Base-by-base conservation (phyloP, 257 asterid genomes). In the Cinchona pubescens region DNA sequence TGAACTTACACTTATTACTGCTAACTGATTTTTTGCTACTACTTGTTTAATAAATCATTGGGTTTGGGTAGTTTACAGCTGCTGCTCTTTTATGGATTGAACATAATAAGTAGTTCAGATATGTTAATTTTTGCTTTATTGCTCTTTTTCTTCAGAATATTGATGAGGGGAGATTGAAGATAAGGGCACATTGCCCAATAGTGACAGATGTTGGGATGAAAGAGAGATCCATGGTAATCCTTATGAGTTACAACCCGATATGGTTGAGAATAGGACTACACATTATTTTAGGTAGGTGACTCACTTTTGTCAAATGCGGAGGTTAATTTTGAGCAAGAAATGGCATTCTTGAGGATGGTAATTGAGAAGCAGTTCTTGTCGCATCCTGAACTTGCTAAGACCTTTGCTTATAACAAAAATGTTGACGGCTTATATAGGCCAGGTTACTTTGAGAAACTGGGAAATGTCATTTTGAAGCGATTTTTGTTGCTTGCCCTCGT, bases 341-440 rank as follows among this genome's bases (percentile, higher is more conserved):
- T 86, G 78, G 83, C 88, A 37, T 95, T 95, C 83, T 79, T 92
- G 89, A 91, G 86, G 88, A 84, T 88, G 85, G 91, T 95, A 66
- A 84, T 95, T 6, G 98, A 95, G 74, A 95, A 89, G 68, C 96
- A 95, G 77, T 89, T 95, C 75, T 86, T 95, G 53, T 76, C 93
- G 30, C 99, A 95, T 83, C 43, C 84, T 48, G 93, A 86, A 72
- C 86, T 95, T 60, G 99, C 98, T 55, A 95, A 84, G 82, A 82
- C 83, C 32, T 92, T 87, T 78, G 95, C 98, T 80, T 95, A 95
- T 67, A 95, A 92, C 87, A 95, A 87, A 84, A 81, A 83, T 86
- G 99, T 95, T 75, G 98, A 95, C 81, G 99, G 99, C 21, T 85
- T 95, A 79, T 95, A 89, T 81, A 87, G 99, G 74, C 98, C 97